Percentiles rank a stretch among this genome's conserved stretches.
phyloP scores from a whole-genome alignment of 2,329 filamentous ascomycete species.

The Microsporum ferrugineum region DNA sequence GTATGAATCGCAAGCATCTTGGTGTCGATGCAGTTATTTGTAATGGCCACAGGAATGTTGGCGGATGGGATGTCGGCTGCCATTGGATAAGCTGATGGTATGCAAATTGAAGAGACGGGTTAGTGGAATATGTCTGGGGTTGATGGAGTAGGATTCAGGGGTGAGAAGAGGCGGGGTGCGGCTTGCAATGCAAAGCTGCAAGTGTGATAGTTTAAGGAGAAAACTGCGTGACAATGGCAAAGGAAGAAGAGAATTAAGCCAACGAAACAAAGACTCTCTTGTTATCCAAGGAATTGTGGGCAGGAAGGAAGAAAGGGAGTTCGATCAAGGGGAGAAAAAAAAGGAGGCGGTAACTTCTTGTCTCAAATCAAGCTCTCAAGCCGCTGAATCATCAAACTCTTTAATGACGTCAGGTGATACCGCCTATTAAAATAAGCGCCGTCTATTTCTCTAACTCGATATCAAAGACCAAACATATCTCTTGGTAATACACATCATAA shows the following conservation, averaged over 20 bases:
- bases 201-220: neutral
- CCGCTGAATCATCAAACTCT: neutral
- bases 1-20: neutral
- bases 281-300: neutral
- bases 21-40: constrained; percentile 1
- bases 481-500: neutral
- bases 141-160: neutral
- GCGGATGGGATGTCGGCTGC: neutral
- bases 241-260: neutral
- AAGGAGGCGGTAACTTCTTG: neutral
- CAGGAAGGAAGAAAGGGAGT: neutral
- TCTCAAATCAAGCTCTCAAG: neutral
- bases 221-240: neutral
- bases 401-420: neutral
- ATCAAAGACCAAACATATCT: neutral
- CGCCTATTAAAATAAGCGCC: neutral
- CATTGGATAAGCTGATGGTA: neutral
- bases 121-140: neutral
- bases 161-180: neutral
- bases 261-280: neutral
- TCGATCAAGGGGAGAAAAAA: neutral
- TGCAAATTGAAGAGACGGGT: neutral
- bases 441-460: neutral
- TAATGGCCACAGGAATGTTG: neutral
- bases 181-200: neutral